Evolutionary conservation across 139 green algal genomes (phyloP).

Genomic region (Diplosphaera chodatii): DNA sequence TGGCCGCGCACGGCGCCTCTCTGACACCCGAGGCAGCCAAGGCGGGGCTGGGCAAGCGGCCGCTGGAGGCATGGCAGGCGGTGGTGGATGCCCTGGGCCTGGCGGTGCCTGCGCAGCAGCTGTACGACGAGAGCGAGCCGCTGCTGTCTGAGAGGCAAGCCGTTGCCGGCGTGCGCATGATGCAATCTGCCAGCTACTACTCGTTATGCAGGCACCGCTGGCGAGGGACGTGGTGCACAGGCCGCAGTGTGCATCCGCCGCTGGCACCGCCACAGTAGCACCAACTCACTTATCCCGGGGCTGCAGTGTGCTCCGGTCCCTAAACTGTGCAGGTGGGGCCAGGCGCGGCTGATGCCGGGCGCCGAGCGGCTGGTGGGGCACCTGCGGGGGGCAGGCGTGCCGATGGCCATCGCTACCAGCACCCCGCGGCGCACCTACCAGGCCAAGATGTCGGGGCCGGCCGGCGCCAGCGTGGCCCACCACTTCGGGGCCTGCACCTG

Average conservation of each 20-base stretch:
- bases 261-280: background rate
- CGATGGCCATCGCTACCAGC: conserved; percentile 72
- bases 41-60: conserved; percentile 52
- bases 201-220: too few species aligned
- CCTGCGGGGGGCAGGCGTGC: conserved; percentile 42
- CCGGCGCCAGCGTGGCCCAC: background rate
- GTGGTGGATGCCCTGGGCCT: conserved; percentile 44
- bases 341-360: conserved; percentile 73
- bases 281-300: conserved; percentile 1
- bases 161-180: background rate
- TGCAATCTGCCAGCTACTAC: too few species aligned
- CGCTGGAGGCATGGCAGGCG: conserved; percentile 62
- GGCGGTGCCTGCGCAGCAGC: conserved; percentile 30
- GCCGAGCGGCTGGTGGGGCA: conserved; percentile 70
- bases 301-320: background rate
- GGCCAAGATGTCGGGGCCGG: conserved; percentile 43
- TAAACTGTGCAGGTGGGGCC: conserved; percentile 21
- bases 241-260: too few species aligned
- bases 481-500: conserved; percentile 48
- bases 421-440: conserved; percentile 47
- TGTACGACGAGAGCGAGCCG: conserved; percentile 56
- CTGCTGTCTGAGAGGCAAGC: conserved; percentile 15
- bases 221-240: background rate
- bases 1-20: conserved; percentile 39
- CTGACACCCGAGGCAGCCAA: conserved; percentile 34